Evolutionary conservation across 2,329 filamentous ascomycete genomes (phyloP).

Genomic region (Thelonectria rubi): DNA sequence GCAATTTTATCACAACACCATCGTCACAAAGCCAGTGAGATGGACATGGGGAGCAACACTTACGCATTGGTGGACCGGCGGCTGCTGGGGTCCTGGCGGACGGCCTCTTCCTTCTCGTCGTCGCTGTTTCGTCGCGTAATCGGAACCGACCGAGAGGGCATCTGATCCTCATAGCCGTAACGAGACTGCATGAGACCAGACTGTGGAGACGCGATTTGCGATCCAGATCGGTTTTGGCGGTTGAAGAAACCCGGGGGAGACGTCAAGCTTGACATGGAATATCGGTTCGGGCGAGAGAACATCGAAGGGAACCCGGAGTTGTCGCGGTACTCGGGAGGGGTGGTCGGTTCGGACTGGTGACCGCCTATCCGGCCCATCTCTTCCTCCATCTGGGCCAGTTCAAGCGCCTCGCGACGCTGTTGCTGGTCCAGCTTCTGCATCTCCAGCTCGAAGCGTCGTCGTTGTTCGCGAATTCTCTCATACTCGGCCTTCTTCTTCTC

Average conservation of each 20-base stretch:
- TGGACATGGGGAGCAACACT: conserved; percentile 55
- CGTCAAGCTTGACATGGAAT: conserved; percentile 87
- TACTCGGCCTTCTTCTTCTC: conserved; percentile 95
- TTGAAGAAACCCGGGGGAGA: conserved; percentile 81
- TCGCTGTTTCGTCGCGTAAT: conserved; percentile 90
- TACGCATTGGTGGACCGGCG: conserved; percentile 81
- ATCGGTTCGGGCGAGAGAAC: conserved; percentile 85
- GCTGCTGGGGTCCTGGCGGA: conserved; percentile 73
- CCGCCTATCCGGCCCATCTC: conserved; percentile 74
- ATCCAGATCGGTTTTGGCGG: conserved; percentile 78
- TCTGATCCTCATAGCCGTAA: conserved; percentile 61
- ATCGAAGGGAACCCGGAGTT: conserved; percentile 78
- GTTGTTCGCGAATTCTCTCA: conserved; percentile 89
- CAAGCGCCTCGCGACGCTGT: conserved; percentile 82
- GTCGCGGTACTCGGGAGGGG: conserved; percentile 91
- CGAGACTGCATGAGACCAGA: conserved; percentile 67
- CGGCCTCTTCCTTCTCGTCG: conserved; percentile 82
- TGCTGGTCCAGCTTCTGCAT: conserved; percentile 90
- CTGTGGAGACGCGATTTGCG: conserved; percentile 82
- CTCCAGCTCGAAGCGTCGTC: conserved; percentile 88
- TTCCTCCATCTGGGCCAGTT: conserved; percentile 85
- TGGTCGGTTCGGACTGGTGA: conserved; percentile 93
- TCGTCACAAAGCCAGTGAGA: conserved; percentile 1
- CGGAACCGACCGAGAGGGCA: conserved; percentile 86
- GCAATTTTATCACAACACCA: neutral